Percentiles rank a stretch among this genome's conserved stretches.
Evolutionary conservation across 176 grass and related monocot species (phyloP).

Genomic region (Phoenix roebelenii): DNA sequence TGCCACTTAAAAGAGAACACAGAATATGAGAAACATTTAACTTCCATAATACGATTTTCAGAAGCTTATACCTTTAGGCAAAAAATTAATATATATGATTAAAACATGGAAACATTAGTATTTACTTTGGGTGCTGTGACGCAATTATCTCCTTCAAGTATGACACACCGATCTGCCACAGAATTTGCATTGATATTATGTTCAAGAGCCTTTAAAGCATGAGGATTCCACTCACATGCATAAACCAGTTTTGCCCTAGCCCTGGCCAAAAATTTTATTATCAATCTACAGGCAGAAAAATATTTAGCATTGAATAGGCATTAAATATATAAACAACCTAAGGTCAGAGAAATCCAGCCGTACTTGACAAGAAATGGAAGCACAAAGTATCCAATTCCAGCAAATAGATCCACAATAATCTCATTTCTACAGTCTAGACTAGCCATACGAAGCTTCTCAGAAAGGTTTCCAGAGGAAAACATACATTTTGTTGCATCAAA

Average conservation of each 20-base stretch:
- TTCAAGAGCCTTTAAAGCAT: conserved; percentile 70
- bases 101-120: neutral
- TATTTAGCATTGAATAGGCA: neutral
- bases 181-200: conserved; percentile 56
- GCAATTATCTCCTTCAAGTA: conserved; percentile 94
- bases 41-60: too few species aligned
- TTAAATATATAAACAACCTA: neutral
- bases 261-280: conserved; percentile 31
- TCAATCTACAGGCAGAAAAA: neutral
- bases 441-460: conserved; percentile 85
- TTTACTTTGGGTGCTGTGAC: conserved; percentile 73
- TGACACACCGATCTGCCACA: conserved; percentile 60
- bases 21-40: too few species aligned
- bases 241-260: conserved; percentile 84
- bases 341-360: conserved; percentile 11
- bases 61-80: too few species aligned
- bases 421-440: conserved; percentile 69
- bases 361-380: conserved; percentile 97
- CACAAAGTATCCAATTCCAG: conserved; percentile 93
- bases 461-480: conserved; percentile 94
- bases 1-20: too few species aligned
- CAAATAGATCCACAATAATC: conserved; percentile 83
- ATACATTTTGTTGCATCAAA: conserved; percentile 94
- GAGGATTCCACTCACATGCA: conserved; percentile 91
- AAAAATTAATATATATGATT: too few species aligned